These are phyloP conservation scores for Bretschneidera sinensis DNA, from an alignment of 345 rosid species.

Conservation along the genomic window DNA sequence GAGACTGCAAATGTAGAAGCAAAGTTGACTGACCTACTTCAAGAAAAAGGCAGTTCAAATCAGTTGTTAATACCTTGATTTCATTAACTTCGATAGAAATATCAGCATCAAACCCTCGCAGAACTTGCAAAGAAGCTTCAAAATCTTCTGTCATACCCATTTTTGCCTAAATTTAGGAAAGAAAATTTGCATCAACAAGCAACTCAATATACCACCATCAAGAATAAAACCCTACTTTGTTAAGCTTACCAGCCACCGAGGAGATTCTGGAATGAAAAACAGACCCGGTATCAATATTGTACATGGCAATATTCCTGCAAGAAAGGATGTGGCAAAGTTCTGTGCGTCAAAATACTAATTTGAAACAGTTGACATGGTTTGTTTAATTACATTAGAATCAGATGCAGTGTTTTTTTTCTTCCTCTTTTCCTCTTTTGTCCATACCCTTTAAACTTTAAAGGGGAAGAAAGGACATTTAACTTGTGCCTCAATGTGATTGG, in stretches of 20 bases:
- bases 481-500: no score
- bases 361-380: background rate
- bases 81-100: slow-evolving; percentile 92
- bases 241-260: slow-evolving; percentile 90
- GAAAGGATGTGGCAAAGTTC: slow-evolving; percentile 11
- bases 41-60: slow-evolving; percentile 7
- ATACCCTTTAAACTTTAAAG: no score
- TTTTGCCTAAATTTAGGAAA: slow-evolving; percentile 62
- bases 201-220: slow-evolving; percentile 1
- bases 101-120: slow-evolving; percentile 91
- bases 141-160: slow-evolving; percentile 99
- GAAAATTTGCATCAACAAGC: slow-evolving; percentile 13
- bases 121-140: slow-evolving; percentile 97
- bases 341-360: background rate
- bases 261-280: slow-evolving; percentile 96
- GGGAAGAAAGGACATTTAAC: no score
- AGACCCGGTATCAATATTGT: slow-evolving; percentile 82
- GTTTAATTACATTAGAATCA: background rate
- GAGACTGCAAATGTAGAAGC: background rate
- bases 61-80: slow-evolving; percentile 61
- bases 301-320: slow-evolving; percentile 84
- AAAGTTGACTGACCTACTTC: background rate
- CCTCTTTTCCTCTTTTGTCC: background rate
- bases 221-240: slow-evolving; percentile 16
- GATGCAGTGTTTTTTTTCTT: background rate